A percentile compares a stretch with the other conserved stretches of the same genome.
Conservation (phyloP, 1,139 yeast species). For the Pichia sp. region DNA sequence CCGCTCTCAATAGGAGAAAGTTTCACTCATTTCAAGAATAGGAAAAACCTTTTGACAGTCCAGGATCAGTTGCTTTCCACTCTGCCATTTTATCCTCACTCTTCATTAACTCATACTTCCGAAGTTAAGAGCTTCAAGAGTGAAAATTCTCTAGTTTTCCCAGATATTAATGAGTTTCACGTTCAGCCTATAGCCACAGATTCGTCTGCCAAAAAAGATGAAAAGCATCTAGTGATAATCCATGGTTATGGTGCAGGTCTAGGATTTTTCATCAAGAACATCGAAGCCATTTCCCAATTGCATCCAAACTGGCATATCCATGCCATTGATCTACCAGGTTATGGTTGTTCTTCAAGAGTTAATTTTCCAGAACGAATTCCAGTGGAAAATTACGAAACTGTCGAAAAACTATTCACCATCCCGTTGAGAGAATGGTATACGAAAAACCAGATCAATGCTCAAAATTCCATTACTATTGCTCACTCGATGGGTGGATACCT, state of each 20-base stretch:
- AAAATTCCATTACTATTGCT: constrained; percentile 39
- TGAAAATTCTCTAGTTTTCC: constrained; percentile 32
- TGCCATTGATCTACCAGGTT: constrained; percentile 67
- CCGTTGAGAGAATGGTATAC: constrained; percentile 40
- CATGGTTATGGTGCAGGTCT: constrained; percentile 80
- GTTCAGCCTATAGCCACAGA: constrained; percentile 33
- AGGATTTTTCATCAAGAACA: constrained; percentile 61
- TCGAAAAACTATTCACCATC: constrained; percentile 47
- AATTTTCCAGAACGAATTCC: constrained; percentile 34
- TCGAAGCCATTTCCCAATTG: constrained; percentile 36
- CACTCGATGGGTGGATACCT: constrained; percentile 62
- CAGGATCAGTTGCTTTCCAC: constrained; percentile 40
- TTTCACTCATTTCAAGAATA: constrained; percentile 36
- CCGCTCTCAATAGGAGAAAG: constrained; percentile 51
- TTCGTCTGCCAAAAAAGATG: constrained; percentile 17
- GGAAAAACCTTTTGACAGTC: constrained; percentile 36
- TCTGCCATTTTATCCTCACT: constrained; percentile 28
- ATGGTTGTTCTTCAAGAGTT: constrained; percentile 67
- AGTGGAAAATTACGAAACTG: constrained; percentile 23
- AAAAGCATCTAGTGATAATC: constrained; percentile 52
- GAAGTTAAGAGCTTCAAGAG: constrained; percentile 26
- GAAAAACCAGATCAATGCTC: constrained; percentile 26
- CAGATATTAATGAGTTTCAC: constrained; percentile 56
- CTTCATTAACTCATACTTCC: constrained; percentile 23
- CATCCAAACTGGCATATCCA: constrained; percentile 53